Evolutionary conservation across 2,329 filamentous ascomycete species (phyloP).

Genomic region (Trichoderma cornu-damae): DNA sequence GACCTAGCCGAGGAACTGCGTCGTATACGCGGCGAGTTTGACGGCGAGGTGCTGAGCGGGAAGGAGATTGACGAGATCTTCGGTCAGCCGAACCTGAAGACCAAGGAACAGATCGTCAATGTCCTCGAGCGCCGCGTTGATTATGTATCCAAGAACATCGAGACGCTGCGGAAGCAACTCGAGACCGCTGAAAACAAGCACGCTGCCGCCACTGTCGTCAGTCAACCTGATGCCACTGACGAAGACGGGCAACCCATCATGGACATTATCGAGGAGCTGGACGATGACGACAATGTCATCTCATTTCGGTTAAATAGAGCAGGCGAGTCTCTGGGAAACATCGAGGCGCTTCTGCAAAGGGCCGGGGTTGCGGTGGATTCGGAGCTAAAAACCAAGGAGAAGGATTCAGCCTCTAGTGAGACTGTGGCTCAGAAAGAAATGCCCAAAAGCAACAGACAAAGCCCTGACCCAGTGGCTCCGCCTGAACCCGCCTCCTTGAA

Average conservation of each 20-base stretch:
- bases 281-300: constrained; percentile 82
- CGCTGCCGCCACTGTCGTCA: constrained; percentile 55
- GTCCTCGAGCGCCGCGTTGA: constrained; percentile 68
- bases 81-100: constrained; percentile 27
- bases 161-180: constrained; percentile 68
- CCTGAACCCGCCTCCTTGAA: background rate
- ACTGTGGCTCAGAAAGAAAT: background rate
- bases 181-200: constrained; percentile 64
- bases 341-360: constrained; percentile 69
- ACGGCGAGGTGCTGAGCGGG: constrained; percentile 57
- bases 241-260: constrained; percentile 72
- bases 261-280: constrained; percentile 87
- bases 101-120: constrained; percentile 51
- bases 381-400: constrained; percentile 12
- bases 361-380: constrained; percentile 58
- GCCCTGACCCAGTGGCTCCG: background rate
- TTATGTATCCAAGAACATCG: constrained; percentile 80
- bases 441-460: background rate
- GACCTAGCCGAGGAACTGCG: constrained; percentile 47
- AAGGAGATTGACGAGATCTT: constrained; percentile 50
- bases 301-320: constrained; percentile 62
- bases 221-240: constrained; percentile 56
- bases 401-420: constrained; percentile 1
- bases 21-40: constrained; percentile 53
- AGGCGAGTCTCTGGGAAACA: constrained; percentile 59